These are phyloP conservation scores for Aspergillus terreus DNA, from an alignment of 2,329 filamentous ascomycete species.

Conservation along the genomic window DNA sequence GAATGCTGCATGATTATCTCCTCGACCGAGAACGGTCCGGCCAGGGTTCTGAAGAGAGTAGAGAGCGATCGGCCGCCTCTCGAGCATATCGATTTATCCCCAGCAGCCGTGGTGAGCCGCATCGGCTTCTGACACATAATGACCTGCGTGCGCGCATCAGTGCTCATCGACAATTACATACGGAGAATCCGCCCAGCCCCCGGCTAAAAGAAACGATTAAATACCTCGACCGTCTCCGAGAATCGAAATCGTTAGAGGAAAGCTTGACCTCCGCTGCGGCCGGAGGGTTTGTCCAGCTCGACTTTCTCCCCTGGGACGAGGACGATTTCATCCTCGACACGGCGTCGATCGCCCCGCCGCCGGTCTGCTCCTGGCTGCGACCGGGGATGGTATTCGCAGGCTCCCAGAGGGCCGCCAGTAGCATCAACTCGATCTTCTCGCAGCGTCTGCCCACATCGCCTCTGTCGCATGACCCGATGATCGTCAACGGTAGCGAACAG, in stretches of 20 bases:
- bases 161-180: constrained; percentile 34
- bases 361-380: constrained; percentile 59
- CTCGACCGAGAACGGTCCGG: constrained; percentile 30
- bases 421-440: constrained; percentile 23
- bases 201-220: constrained; percentile 57
- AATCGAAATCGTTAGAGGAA: constrained; percentile 52
- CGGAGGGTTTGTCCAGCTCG: constrained; percentile 50
- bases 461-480: constrained; percentile 29
- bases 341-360: constrained; percentile 46
- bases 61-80: constrained; percentile 16
- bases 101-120: constrained; percentile 23
- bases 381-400: constrained; percentile 60
- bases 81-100: constrained; percentile 34
- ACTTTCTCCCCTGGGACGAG: constrained; percentile 50
- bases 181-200: constrained; percentile 30
- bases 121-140: constrained; percentile 28
- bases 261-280: constrained; percentile 52
- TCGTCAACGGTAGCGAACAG: constrained; percentile 32
- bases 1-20: constrained; percentile 39
- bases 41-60: constrained; percentile 22
- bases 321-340: constrained; percentile 59
- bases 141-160: constrained; percentile 34
- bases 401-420: constrained; percentile 54
- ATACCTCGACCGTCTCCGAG: constrained; percentile 58
- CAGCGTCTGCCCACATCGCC: constrained; percentile 26